Percentiles rank a stretch among this genome's conserved stretches.
Evolutionary conservation across 179 eudicot species (phyloP).

Genomic region (Silene coronaria): DNA sequence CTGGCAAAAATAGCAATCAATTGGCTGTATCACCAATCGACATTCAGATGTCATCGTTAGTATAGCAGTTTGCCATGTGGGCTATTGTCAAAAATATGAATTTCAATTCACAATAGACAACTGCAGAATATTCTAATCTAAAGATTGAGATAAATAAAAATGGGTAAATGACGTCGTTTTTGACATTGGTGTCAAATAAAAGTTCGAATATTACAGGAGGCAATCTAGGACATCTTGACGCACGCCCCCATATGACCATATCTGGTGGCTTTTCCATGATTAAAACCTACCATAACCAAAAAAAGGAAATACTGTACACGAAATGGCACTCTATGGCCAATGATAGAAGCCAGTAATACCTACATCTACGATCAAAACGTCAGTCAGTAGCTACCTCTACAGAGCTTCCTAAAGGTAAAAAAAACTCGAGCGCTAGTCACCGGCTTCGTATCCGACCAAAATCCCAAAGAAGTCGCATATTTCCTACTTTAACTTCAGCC

Average conservation of each 20-base stretch:
- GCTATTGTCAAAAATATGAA: no score
- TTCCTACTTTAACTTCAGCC: slow-evolving; percentile 49
- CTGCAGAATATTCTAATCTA: not conserved
- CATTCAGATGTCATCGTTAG: not conserved
- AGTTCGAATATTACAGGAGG: not conserved
- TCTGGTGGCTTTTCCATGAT: not conserved
- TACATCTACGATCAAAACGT: not conserved
- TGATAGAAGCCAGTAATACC: not conserved
- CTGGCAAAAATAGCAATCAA: not conserved
- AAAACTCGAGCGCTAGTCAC: not conserved
- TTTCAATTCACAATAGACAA: no score
- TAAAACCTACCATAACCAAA: slow-evolving; percentile 1
- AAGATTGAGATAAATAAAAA: not conserved
- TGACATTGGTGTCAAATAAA: not conserved
- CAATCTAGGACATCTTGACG: not conserved
- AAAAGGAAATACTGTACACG: not conserved
- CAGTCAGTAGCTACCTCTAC: slow-evolving; percentile 7
- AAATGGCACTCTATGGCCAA: not conserved
- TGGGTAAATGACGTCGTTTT: not conserved
- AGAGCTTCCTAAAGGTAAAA: not conserved
- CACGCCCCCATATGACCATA: not conserved
- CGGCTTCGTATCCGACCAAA: slow-evolving; percentile 31
- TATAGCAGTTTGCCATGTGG: no score
- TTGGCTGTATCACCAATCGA: not conserved
- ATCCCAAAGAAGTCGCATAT: slow-evolving; percentile 69